These are phyloP conservation scores for Euptelea pleiosperma DNA, from an alignment of 164 flowering plant genomes.

Conservation along the genomic window DNA sequence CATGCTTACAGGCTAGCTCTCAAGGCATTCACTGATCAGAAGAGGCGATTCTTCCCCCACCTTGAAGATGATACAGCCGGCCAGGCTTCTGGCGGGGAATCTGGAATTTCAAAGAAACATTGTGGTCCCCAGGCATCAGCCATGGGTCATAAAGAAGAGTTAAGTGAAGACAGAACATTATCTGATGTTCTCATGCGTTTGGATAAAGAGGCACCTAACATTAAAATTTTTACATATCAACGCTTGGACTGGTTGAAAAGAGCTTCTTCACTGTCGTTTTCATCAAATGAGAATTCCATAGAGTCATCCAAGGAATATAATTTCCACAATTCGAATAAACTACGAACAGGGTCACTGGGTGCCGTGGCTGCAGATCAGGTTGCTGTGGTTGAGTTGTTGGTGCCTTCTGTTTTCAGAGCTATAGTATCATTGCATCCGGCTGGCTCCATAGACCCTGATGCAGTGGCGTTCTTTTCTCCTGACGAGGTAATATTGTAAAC, in stretches of 20 bases:
- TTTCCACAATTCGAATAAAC: slow-evolving; percentile 40
- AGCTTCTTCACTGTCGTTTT: slow-evolving; percentile 56
- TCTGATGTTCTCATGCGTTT: slow-evolving; percentile 45
- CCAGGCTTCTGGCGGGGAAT: slow-evolving; percentile 28
- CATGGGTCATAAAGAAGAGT: slow-evolving; percentile 39
- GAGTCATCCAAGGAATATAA: slow-evolving; percentile 49
- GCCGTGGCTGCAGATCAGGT: slow-evolving; percentile 46
- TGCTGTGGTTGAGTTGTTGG: slow-evolving; percentile 71
- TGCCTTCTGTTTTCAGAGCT: slow-evolving; percentile 81
- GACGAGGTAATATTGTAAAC: slow-evolving; percentile 66
- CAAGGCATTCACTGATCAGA: slow-evolving; percentile 93
- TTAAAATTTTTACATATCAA: slow-evolving; percentile 61
- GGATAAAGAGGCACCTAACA: slow-evolving; percentile 56
- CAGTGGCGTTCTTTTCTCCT: slow-evolving; percentile 96
- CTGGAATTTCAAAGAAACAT: slow-evolving; percentile 50
- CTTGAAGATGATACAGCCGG: slow-evolving; percentile 48
- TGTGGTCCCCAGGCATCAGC: slow-evolving; percentile 31
- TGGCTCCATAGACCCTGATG: slow-evolving; percentile 85
- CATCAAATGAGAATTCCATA: slow-evolving; percentile 36
- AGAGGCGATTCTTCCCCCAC: slow-evolving; percentile 83
- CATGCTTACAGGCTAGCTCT: slow-evolving; percentile 68
- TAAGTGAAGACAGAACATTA: slow-evolving; percentile 45
- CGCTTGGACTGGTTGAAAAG: slow-evolving; percentile 83
- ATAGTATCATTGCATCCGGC: slow-evolving; percentile 83
- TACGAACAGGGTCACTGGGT: slow-evolving; percentile 34